These are phyloP conservation scores for Fusarium sp. DNA, from an alignment of 2,329 filamentous ascomycete genomes.

Conservation along the genomic window DNA sequence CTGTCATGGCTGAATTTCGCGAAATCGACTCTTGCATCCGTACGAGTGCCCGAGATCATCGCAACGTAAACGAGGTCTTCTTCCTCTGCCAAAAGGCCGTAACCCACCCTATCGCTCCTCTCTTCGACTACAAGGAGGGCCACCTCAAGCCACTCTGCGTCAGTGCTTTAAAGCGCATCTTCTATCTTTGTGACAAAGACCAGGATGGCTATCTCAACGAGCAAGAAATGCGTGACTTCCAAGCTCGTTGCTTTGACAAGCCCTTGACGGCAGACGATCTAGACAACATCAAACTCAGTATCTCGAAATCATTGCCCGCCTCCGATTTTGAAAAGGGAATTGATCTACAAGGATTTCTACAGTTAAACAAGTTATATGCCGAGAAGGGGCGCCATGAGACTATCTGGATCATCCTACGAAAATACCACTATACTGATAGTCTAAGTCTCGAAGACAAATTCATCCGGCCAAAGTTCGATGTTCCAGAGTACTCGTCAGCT, in stretches of 20 bases:
- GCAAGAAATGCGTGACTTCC: slow-evolving; percentile 89
- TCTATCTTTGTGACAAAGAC: slow-evolving; percentile 96
- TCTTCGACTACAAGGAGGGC: slow-evolving; percentile 95
- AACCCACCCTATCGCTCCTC: slow-evolving; percentile 93
- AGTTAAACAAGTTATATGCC: slow-evolving; percentile 94
- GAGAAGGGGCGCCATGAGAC: slow-evolving; percentile 98
- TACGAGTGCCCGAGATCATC: slow-evolving; percentile 89
- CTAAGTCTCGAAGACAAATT: slow-evolving; percentile 91
- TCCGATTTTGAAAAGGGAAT: slow-evolving; percentile 77
- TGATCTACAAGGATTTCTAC: slow-evolving; percentile 83
- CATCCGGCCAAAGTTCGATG: slow-evolving; percentile 91
- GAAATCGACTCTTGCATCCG: slow-evolving; percentile 98
- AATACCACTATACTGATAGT: slow-evolving; percentile 96
- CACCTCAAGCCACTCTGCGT: slow-evolving; percentile 89
- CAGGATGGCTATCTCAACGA: slow-evolving; percentile 94
- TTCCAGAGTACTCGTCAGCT: slow-evolving; percentile 90
- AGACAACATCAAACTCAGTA: slow-evolving; percentile 88
- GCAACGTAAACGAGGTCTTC: slow-evolving; percentile 96
- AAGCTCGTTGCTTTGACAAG: slow-evolving; percentile 92
- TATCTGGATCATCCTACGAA: slow-evolving; percentile 95
- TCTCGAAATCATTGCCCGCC: slow-evolving; percentile 74
- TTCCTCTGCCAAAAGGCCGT: slow-evolving; percentile 98
- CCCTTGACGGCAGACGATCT: slow-evolving; percentile 83
- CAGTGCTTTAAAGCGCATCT: slow-evolving; percentile 87
- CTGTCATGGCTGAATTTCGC: slow-evolving; percentile 98